Evolutionary conservation across 2,329 filamentous ascomycete genomes (phyloP).

Genomic region (Emergomyces africanus): DNA sequence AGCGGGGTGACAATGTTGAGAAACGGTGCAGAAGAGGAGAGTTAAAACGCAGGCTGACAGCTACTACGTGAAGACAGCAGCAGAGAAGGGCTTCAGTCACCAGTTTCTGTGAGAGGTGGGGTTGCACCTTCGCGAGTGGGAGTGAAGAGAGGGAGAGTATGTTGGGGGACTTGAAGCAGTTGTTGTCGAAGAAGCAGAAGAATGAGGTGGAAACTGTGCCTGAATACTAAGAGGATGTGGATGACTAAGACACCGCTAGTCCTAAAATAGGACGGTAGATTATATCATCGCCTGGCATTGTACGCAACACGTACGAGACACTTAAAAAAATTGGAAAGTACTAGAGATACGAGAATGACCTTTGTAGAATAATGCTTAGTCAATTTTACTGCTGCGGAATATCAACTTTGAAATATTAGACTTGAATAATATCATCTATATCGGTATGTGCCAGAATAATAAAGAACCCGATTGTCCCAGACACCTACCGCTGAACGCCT

Average conservation of each 20-base stretch:
- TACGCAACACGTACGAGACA: too few species aligned
- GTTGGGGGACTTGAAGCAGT: not conserved
- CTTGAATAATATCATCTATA: not conserved
- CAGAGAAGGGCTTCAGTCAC: not conserved
- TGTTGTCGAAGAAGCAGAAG: conserved; percentile 4
- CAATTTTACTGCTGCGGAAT: not conserved
- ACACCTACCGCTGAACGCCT: not conserved
- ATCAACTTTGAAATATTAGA: not conserved
- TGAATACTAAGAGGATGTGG: not conserved
- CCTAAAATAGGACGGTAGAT: not conserved
- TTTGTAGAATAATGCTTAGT: not conserved
- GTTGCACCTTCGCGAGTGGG: not conserved
- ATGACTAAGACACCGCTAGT: not conserved
- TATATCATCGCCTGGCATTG: not conserved
- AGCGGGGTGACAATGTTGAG: not conserved
- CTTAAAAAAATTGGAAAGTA: not conserved
- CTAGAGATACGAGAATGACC: not conserved
- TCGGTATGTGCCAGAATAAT: not conserved
- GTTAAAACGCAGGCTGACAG: not conserved
- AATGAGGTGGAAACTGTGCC: not conserved
- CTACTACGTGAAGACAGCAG: not conserved
- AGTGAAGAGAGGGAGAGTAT: conserved; percentile 1
- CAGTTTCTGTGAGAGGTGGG: not conserved
- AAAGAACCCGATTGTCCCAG: not conserved
- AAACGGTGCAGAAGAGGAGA: not conserved